Percentiles rank a stretch among this genome's conserved stretches.
phyloP scores from a whole-genome alignment of 176 grass and related monocot genomes.

The Coix lacrymajobi region DNA sequence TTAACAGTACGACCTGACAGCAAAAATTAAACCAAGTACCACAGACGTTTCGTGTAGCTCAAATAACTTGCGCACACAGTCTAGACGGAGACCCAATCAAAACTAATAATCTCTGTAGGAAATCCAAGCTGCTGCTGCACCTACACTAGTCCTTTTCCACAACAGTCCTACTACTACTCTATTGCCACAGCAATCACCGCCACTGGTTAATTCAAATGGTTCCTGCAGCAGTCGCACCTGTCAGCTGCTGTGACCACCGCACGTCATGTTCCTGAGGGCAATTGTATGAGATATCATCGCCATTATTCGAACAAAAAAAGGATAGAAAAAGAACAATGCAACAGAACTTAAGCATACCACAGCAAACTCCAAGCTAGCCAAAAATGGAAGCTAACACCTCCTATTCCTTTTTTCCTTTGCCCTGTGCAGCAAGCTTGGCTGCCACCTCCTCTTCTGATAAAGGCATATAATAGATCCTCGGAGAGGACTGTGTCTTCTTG shows the following conservation, averaged over 20 bases:
- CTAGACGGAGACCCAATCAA: neutral
- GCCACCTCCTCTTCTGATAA: constrained; percentile 86
- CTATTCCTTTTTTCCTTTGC: constrained; percentile 47
- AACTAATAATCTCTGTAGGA: neutral
- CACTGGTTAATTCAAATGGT: constrained; percentile 13
- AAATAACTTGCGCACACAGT: neutral
- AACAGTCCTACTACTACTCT: constrained; percentile 12
- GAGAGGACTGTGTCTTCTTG: constrained; percentile 77
- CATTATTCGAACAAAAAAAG: neutral
- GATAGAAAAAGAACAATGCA: neutral
- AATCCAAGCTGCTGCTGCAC: constrained; percentile 26
- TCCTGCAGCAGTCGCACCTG: neutral
- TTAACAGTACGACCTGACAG: neutral
- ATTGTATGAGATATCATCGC: neutral
- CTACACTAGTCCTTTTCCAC: constrained; percentile 31
- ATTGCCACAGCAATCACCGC: neutral
- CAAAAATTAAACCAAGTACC: neutral
- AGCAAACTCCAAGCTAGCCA: neutral
- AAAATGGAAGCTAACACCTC: neutral
- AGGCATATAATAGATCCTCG: constrained; percentile 94
- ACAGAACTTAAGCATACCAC: constrained; percentile 5
- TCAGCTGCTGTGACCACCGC: neutral
- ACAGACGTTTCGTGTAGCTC: neutral
- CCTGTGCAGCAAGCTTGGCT: constrained; percentile 57
- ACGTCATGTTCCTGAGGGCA: constrained; percentile 3